A percentile compares a stretch with the other conserved stretches of the same genome.
These are phyloP conservation scores for Claviceps fusiformis DNA, from an alignment of 2,329 filamentous ascomycete species.

Conservation along the genomic window DNA sequence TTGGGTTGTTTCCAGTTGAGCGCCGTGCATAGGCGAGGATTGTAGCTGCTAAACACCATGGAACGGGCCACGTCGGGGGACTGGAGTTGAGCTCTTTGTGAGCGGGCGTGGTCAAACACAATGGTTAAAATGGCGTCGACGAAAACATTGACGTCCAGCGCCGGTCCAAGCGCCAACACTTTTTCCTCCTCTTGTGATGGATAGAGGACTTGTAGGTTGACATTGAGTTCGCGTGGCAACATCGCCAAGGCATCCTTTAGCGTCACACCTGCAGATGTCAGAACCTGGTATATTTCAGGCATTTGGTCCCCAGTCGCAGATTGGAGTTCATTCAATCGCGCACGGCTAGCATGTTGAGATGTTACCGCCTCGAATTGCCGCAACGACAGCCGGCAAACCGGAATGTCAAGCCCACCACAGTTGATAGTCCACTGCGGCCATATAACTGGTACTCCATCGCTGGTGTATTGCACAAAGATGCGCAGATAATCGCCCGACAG, in stretches of 20 bases:
- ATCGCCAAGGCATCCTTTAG: constrained; percentile 63
- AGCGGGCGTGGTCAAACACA: constrained; percentile 82
- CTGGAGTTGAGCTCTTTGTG: constrained; percentile 46
- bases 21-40: constrained; percentile 77
- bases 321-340: constrained; percentile 28
- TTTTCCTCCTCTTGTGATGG: constrained; percentile 64
- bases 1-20: constrained; percentile 99
- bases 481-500: constrained; percentile 90
- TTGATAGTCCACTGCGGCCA: constrained; percentile 75
- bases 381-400: constrained; percentile 65
- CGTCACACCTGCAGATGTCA: constrained; percentile 66
- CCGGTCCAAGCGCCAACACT: constrained; percentile 54
- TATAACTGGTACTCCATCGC: constrained; percentile 73
- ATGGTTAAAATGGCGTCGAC: constrained; percentile 71
- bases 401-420: constrained; percentile 65
- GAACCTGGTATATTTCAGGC: constrained; percentile 53
- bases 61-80: constrained; percentile 63
- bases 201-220: constrained; percentile 87
- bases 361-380: constrained; percentile 52
- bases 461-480: constrained; percentile 82
- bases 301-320: constrained; percentile 39
- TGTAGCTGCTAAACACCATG: constrained; percentile 90
- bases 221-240: constrained; percentile 66
- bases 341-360: constrained; percentile 26
- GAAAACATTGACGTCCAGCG: constrained; percentile 72